Evolutionary conservation across 176 grass and related monocot species (phyloP).

Genomic region (Bonia amplexicaulis): DNA sequence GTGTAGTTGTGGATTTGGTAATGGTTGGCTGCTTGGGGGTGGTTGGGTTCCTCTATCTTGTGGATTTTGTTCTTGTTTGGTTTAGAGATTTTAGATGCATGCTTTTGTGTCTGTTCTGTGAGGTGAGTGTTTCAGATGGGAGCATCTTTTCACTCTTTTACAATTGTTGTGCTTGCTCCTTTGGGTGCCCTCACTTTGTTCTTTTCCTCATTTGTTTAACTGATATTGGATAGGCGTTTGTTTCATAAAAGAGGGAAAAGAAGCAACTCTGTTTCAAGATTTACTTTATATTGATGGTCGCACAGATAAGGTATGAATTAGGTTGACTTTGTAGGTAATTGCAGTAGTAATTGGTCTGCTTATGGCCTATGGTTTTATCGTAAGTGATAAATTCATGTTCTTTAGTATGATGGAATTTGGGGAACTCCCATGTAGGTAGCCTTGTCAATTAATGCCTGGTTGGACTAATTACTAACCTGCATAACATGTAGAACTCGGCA

Average conservation of each 20-base stretch:
- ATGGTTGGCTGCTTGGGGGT: neutral
- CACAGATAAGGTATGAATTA: neutral
- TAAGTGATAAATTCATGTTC: neutral
- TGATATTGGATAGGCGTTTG: neutral
- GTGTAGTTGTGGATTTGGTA: neutral
- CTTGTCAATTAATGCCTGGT: neutral
- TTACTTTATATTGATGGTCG: neutral
- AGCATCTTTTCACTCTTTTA: neutral
- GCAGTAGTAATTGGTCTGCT: neutral
- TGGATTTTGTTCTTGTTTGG: neutral
- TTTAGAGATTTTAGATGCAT: neutral
- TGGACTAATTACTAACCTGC: neutral
- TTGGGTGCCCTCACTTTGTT: neutral
- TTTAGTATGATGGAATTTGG: neutral
- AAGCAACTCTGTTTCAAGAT: neutral
- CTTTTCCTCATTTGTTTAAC: neutral
- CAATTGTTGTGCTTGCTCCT: neutral
- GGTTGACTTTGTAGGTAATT: neutral
- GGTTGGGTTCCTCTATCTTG: neutral
- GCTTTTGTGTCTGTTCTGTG: neutral
- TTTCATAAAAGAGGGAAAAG: neutral
- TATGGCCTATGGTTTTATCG: neutral
- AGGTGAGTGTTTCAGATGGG: neutral
- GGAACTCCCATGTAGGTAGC: neutral
- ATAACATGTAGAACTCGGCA: neutral